Evolutionary conservation across 106 monocot genomes (phyloP), one percentile per base, ranked within the genome.

Genomic region (Amphibolis antarctica): DNA sequence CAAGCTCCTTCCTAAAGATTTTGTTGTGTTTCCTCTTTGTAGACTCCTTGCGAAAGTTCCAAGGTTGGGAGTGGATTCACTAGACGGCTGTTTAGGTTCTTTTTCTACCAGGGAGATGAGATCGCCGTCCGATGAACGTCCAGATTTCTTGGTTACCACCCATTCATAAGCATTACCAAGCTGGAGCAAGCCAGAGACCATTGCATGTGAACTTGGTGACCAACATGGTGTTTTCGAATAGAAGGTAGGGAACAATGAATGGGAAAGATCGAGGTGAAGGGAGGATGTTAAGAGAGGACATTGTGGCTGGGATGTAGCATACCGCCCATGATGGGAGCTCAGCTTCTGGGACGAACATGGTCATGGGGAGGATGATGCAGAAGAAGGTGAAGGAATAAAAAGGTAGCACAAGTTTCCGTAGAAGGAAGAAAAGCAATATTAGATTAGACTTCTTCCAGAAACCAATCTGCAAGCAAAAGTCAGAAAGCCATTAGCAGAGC

Each of bases 141-240:
- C 89, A 0, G 85, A 77, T 65, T 89, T 89, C 79, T 89, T 85
- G 0, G 85, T 92, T 25, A 92, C 92, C 0, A 88, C 88, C 92
- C 92, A 92, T 59, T 92, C 88, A 11, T 88, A 92, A 0, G 88
- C 79, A 27, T 74, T 85, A 0, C 85, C 85, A 14, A 92, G 78
- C 63, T 88, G 92, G 71, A 88, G 80, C 5, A 92, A 63, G 23
- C 92, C 92, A 0, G 92, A 92, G 51, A 92, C 78, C 92, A 92
- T 92, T 25, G 92, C 92, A 50, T 85, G n/a, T 88, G 78, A 92
- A 92, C 53, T 92, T 92, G 54, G 92, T 92, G 24, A 92, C 92
- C 0, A 88, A 92, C 92, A 92, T 88, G 47, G 92, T 92, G 77
- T 92, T 92, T 64, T 92, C 92, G 0, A 92, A 92, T 1, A 92